Base-by-base conservation (phyloP, 73 alveolate species). In the Symbiodinium pilosum region DNA sequence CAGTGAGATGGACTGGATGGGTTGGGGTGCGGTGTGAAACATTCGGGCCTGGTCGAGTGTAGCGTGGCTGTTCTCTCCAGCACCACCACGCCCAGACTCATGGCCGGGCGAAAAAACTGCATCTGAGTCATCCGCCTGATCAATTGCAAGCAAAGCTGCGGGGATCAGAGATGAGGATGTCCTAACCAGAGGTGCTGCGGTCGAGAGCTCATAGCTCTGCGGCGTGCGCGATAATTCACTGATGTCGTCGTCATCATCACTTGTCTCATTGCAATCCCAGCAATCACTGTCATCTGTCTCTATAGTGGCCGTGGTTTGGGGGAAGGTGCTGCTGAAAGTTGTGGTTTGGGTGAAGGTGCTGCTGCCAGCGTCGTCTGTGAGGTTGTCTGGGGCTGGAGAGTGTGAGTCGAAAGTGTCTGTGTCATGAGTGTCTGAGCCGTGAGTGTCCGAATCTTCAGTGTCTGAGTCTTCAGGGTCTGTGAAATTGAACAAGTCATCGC, bases 241-340 rank as follows among this genome's bases (percentile, higher is more conserved):
- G 38, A 38, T 5, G 81, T 3, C 81, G 38, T 8, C 34, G 81
- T 14, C 59, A 38, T 47, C 59, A 14, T 9, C 21, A 47, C 30
- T 38, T 6, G 81, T 64, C 81, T 64, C 81, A 64, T 64, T 64
- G 81, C 81, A 64, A 64, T 64, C 81, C 81, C 30, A 28, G 81
- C 81, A 64, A 64, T 64, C 81, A 64, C 81, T 26, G 36, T 56
- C 81, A 24, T 64, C 59, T 47, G 59, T 6, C 14, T 47, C 39
- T 11, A 30, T 59, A 12, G 86, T 56, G 43, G 68, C 21, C 59
- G 68, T 87, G 42, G n/a, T 21, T 41, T 41, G 40, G 18, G 94
- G 34, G n/a, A 34, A 21, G 85, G 94, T 87, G 94, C 12, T 32
- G 42, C 43, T 87, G 43, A 16, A 12, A 44, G 69, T 88, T 5